Evolutionary conservation across 192 early-diverging fungal species (phyloP), one percentile per base, ranked within the genome.

Genomic region (Umbelopsis sp.): DNA sequence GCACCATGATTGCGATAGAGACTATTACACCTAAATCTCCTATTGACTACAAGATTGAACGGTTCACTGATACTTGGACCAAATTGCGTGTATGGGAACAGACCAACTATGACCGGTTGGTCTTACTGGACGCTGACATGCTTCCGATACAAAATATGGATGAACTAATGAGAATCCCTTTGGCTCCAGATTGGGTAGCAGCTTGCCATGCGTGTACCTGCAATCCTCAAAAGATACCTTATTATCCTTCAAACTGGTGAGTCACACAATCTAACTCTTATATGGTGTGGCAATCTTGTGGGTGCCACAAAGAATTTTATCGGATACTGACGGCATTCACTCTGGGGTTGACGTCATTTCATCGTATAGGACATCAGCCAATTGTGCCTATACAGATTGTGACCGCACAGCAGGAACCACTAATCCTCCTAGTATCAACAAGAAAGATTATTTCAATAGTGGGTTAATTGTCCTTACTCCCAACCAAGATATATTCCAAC

Each of bases 71-170:
- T 21, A 79, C 74, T 59, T 86, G 80, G 82, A 89, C 92, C 43
- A 95, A 93, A 70, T 72, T 95, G 11, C 81, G 88, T 38, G 91
- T 83, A 16, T 93, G 89, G 82, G 78, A 87, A 65, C 82, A 88
- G 24, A 70, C 71, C 1, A 80, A 78, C 5, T 91, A 78, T 72
- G 82, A 89, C 26, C 67, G 77, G 25, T 79, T 93, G 31, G 85
- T 81, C 1, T 83, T 91, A 66, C 38, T 95, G 44, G 93, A 94
- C 74, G 85, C 91, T 0, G 93, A 94, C 73, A 89, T 88, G 77
- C 68, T 92, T 17, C 82, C 87, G 0, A 56, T 83, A 44, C 54
- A 80, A 41, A 88, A 89, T 56, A 87, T 93, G 70, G 91, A 93
- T 67, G 83, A 84, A 41, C 45, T 95, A 4, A 88, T 95, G 79